Evolutionary conservation across 1,139 yeast species (phyloP), one percentile per base, ranked within the genome.

Genomic region (Saccharomycopsis hybrid): DNA sequence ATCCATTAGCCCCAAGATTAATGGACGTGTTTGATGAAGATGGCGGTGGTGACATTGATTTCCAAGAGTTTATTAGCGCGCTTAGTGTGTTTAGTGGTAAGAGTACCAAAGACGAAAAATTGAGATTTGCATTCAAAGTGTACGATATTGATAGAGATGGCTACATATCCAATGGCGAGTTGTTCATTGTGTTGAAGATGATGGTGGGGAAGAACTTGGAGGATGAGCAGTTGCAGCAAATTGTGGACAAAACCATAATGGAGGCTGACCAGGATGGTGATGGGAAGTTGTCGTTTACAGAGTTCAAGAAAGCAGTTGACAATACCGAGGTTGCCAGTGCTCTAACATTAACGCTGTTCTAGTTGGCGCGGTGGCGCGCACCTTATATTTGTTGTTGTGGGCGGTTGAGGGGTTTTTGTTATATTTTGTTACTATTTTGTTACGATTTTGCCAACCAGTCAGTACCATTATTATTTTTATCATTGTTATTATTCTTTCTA

Each of bases 101-200:
- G 61, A 88, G 96, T 1, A 78, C 85, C 44, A 80, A 81, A 55
- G 84, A 81, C 49, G 97, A 89, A 57, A 92, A 92, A 66, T 73
- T 92, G 56, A 74, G 73, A 62, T 92, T 94, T 72, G 95, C 97
- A 28, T 94, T 94, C 69, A 86, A 82, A 62, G 88, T 94, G 24
- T 94, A 92, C 62, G 99, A 94, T 63, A 89, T 94, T 57, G 99
- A 94, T 65, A 75, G 90, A 50, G 99, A 94, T 64, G 98, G 98
- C 0, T 89, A 65, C 62, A 87, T 94, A 44, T 90, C 97, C 3
- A 92, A 92, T 62, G 98, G 98, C 27, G 99, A 94, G 66, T 69
- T 94, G 53, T 94, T 84, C 62, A 76, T 92, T 46, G 97, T 94
- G 43, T 74, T 94, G 71, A 87, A 92, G 67, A 86, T 88, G 81